A percentile compares a stretch with the other conserved stretches of the same genome.
Conservation (phyloP, 768 basidiomycete genomes). For the Russula vinacea region DNA sequence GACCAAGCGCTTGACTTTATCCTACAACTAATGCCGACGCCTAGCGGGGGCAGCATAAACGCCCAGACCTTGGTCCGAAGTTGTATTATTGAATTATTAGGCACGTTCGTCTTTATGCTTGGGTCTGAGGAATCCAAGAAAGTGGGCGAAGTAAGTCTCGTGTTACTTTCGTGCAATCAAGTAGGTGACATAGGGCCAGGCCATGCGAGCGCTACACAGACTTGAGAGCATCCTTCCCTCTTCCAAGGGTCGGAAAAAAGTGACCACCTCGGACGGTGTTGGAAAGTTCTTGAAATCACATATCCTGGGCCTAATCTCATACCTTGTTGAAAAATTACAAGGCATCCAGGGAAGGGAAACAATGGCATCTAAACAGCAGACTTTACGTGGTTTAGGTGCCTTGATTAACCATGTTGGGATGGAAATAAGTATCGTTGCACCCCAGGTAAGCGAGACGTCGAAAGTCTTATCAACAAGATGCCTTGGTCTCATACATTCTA, state of each 20-base stretch:
- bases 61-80: slow-evolving; percentile 58
- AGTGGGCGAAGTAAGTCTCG: slow-evolving; percentile 36
- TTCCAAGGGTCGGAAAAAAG: slow-evolving; percentile 34
- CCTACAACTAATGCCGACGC: slow-evolving; percentile 51
- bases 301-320: slow-evolving; percentile 80
- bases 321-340: slow-evolving; percentile 82
- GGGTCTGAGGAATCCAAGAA: slow-evolving; percentile 60
- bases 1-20: slow-evolving; percentile 62
- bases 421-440: slow-evolving; percentile 70
- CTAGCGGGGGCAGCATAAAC: slow-evolving; percentile 39
- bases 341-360: slow-evolving; percentile 78
- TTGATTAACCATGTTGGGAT: slow-evolving; percentile 70
- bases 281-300: slow-evolving; percentile 65
- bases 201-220: slow-evolving; percentile 44
- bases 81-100: slow-evolving; percentile 65
- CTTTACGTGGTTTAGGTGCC: slow-evolving; percentile 73
- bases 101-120: slow-evolving; percentile 70
- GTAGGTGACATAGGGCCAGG: slow-evolving; percentile 32
- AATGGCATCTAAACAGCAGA: slow-evolving; percentile 63
- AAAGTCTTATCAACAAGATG: slow-evolving; percentile 2
- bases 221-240: slow-evolving; percentile 39
- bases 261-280: slow-evolving; percentile 40
- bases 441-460: slow-evolving; percentile 58
- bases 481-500: slow-evolving; percentile 37
- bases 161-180: neutral